Percentiles rank a stretch among this genome's conserved stretches.
Evolutionary conservation across 2,329 filamentous ascomycete species (phyloP).

Genomic region (Epichloe elymi): DNA sequence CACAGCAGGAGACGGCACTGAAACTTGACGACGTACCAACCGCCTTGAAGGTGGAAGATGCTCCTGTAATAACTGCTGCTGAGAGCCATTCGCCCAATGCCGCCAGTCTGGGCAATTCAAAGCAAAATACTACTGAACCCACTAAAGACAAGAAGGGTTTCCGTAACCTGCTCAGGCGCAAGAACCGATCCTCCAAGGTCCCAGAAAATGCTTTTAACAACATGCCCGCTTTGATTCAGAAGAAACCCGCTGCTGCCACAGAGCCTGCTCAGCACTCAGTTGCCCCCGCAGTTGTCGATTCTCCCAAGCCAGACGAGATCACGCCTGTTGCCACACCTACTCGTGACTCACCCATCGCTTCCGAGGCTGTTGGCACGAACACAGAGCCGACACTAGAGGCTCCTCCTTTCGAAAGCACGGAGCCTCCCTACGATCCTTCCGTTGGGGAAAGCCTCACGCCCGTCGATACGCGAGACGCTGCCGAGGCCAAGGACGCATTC

Average conservation of each 20-base stretch:
- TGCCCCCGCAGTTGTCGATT: background rate
- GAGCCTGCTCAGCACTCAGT: constrained; percentile 4
- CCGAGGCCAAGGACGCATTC: constrained; percentile 47
- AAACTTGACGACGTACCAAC: constrained; percentile 1
- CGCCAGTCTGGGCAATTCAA: constrained; percentile 25
- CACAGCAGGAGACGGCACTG: background rate
- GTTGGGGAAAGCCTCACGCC: constrained; percentile 36
- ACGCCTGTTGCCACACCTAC: background rate
- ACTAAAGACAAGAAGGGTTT: constrained; percentile 36
- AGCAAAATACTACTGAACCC: constrained; percentile 32
- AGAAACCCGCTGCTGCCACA: constrained; percentile 19
- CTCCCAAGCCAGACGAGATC: background rate
- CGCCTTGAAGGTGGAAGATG: constrained; percentile 13
- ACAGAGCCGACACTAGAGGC: background rate
- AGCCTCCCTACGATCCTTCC: constrained; percentile 10
- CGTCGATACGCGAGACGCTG: constrained; percentile 44
- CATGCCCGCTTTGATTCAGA: constrained; percentile 36
- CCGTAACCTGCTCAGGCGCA: constrained; percentile 53
- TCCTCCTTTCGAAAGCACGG: constrained; percentile 1
- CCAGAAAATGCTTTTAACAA: constrained; percentile 40
- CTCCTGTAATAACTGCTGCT: background rate
- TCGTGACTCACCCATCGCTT: background rate
- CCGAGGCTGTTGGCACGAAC: background rate
- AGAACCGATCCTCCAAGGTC: constrained; percentile 44
- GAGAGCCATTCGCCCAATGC: background rate